phyloP scores from a whole-genome alignment of 148 eudicot species.

The Camellia japonica region DNA sequence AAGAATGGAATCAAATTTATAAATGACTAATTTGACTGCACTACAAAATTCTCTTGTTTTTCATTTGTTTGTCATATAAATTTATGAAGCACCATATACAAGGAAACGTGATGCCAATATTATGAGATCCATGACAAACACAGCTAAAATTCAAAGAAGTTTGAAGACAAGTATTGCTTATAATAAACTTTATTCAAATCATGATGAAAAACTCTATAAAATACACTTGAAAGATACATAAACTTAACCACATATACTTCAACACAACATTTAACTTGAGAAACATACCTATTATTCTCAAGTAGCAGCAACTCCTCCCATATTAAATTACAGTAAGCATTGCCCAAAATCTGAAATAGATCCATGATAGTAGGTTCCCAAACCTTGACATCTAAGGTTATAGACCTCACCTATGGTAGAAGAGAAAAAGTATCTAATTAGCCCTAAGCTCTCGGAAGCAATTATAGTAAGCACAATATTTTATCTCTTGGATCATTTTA shows the following conservation, averaged over 20 bases:
- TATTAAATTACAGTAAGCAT: constrained; percentile 73
- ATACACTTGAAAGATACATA: background rate
- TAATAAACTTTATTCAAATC: constrained; percentile 6
- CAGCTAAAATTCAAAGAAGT: background rate
- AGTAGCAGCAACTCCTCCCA: constrained; percentile 73
- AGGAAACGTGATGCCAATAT: background rate
- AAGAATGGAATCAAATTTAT: background rate
- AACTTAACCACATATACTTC: background rate
- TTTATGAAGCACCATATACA: background rate
- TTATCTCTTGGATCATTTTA: background rate
- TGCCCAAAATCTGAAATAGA: constrained; percentile 68
- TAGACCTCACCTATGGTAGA: constrained; percentile 69
- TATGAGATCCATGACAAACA: background rate
- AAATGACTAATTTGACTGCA: background rate
- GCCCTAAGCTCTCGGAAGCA: background rate
- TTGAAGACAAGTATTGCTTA: background rate
- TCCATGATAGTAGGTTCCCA: constrained; percentile 86
- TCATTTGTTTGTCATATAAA: background rate
- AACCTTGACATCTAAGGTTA: constrained; percentile 85
- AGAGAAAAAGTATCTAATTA: constrained; percentile 16
- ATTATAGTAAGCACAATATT: background rate
- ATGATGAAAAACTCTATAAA: background rate
- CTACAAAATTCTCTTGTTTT: background rate
- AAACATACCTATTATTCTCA: constrained; percentile 48
- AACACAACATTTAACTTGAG: background rate